A percentile compares a stretch with the other conserved stretches of the same genome.
These are phyloP conservation scores for Tetrahymena malaccensis DNA, from an alignment of 73 alveolate species.

Conservation along the genomic window DNA sequence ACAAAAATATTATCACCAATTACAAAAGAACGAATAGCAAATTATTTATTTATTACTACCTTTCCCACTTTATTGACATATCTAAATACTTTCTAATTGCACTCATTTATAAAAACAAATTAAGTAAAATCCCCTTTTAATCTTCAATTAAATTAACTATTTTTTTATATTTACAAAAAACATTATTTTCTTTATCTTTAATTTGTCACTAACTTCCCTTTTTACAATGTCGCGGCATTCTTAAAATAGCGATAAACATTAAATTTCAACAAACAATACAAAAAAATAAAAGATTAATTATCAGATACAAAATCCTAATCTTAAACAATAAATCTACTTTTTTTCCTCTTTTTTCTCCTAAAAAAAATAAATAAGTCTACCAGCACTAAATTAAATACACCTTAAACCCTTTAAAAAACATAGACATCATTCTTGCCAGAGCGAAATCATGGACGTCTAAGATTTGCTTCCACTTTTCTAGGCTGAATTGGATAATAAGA, in stretches of 20 bases:
- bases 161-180: no score
- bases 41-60: background rate
- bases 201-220: background rate
- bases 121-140: background rate
- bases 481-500: background rate
- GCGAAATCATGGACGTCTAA: background rate
- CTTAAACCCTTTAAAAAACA: background rate
- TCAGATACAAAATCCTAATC: background rate
- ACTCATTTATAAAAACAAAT: background rate
- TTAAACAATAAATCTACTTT: no score
- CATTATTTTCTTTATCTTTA: background rate
- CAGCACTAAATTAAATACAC: background rate
- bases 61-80: background rate
- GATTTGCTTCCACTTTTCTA: background rate
- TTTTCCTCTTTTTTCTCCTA: background rate
- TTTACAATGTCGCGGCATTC: background rate
- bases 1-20: background rate
- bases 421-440: background rate
- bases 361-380: background rate
- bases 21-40: background rate
- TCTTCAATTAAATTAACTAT: background rate
- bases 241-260: background rate
- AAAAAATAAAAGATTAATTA: no score
- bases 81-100: no score
- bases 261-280: background rate